These are phyloP conservation scores for Exophiala viscosa DNA, from an alignment of 2,329 filamentous ascomycete species.

Conservation along the genomic window DNA sequence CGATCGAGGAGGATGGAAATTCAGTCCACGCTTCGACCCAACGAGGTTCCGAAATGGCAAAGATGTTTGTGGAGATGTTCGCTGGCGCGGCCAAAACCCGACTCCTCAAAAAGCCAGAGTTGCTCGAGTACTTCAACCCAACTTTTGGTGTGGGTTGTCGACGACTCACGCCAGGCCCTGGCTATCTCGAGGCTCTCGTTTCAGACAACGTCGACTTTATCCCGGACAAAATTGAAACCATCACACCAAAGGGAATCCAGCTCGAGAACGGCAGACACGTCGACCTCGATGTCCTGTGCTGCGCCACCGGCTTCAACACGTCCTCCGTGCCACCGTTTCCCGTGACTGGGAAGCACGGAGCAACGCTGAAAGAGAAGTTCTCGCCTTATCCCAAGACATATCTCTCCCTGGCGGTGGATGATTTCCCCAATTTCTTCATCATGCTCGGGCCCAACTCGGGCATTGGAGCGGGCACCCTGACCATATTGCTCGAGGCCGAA, in stretches of 20 bases:
- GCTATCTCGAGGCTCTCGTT: conserved; percentile 49
- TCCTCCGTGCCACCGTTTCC: conserved; percentile 13
- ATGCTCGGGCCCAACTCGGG: no score
- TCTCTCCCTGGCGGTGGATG: conserved; percentile 9
- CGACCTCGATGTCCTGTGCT: conserved; percentile 40
- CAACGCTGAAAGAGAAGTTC: conserved; percentile 7
- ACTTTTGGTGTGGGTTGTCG: conserved; percentile 40
- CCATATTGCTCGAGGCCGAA: conserved; percentile 6
- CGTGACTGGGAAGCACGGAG: conserved; percentile 3
- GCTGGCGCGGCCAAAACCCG: conserved; percentile 28
- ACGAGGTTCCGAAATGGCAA: background rate
- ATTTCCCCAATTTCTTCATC: conserved; percentile 23
- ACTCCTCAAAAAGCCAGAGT: conserved; percentile 33
- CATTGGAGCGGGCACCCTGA: background rate
- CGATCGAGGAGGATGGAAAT: conserved; percentile 16
- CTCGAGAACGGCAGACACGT: conserved; percentile 37
- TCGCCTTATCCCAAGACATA: conserved; percentile 10
- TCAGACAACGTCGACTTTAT: conserved; percentile 28
- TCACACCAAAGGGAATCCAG: conserved; percentile 39
- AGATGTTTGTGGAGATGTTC: conserved; percentile 34
- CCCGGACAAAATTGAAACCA: conserved; percentile 39
- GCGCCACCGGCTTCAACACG: conserved; percentile 44
- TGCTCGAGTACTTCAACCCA: conserved; percentile 36
- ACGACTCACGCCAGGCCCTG: conserved; percentile 50
- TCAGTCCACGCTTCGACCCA: conserved; percentile 4